A percentile compares a stretch with the other conserved stretches of the same genome.
Conservation (phyloP, 192 early-diverging fungal genomes). For the Backusella circina region DNA sequence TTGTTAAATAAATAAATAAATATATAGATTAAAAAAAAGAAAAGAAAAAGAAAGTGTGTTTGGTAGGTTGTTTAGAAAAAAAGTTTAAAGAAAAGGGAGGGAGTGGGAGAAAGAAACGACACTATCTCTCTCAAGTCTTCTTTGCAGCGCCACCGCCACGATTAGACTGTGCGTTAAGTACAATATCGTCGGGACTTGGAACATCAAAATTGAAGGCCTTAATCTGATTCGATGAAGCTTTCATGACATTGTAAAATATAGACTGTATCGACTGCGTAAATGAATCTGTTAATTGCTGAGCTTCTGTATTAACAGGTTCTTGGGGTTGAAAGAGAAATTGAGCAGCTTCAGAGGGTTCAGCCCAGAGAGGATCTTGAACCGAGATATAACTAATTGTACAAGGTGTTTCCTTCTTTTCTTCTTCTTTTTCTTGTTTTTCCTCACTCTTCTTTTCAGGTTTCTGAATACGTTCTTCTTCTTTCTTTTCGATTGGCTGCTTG, state of each 20-base stretch:
- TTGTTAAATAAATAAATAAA: background rate
- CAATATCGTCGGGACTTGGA: conserved; percentile 84
- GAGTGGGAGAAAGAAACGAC: background rate
- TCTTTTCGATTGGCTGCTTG: background rate
- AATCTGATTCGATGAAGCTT: background rate
- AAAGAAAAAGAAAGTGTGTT: no score
- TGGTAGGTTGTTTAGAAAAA: no score
- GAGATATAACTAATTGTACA: no score
- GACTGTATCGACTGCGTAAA: conserved; percentile 1
- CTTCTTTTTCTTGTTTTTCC: background rate
- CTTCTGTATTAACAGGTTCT: background rate
- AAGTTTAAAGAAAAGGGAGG: no score
- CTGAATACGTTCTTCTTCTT: background rate
- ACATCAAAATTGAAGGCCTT: conserved; percentile 64
- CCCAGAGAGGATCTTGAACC: conserved; percentile 24
- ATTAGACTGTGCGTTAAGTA: conserved; percentile 55
- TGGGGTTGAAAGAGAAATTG: conserved; percentile 26
- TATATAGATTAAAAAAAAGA: conserved; percentile 1
- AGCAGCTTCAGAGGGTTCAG: conserved; percentile 38
- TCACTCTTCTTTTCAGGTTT: background rate
- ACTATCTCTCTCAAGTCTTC: background rate
- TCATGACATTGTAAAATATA: conserved; percentile 12
- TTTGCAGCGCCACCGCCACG: conserved; percentile 17
- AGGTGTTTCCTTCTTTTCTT: background rate
- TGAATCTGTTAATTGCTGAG: background rate